Base-by-base conservation (phyloP, 2,329 filamentous ascomycete species). In the Colletotrichum spaethianum region DNA sequence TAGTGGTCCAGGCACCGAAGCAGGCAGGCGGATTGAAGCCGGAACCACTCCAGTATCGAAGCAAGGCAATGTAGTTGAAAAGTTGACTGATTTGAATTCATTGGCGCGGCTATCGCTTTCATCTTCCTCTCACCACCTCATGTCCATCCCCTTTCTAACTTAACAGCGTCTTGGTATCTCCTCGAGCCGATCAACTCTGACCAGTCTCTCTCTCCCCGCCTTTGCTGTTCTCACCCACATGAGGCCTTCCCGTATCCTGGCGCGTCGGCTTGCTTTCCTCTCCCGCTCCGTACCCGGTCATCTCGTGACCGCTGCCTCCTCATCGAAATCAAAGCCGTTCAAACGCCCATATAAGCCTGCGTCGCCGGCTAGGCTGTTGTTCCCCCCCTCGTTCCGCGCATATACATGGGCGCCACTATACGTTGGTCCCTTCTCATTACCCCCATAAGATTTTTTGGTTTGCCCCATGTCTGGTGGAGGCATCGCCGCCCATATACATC, bases 51-150 rank as follows among this genome's bases (percentile, higher is more conserved):
- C 20, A 38, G 31, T 14, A 23, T 52, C n/a, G 36, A 31, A 28
- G 18, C 38, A 31, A 52, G 7, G 26, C 23, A 59, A 14, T 7
- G 2, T 14, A 14, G 11, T 23, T 56, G 31, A 46, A 11, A 46
- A 46, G 52, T 72, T 69, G 46, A 72, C 70, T 38, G 59, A 46
- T 72, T 69, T 46, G 38, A 56, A 63, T 69, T 69, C 59, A 61
- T 42, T 60, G 56, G 52, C 38, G 70, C 65, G 60, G 57, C 70
- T 55, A 46, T 69, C 53, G 65, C 70, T 64, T 52, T 14, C 6
- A 31, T 72, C 70, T 46, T 63, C 70, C 70, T 70, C 70, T 72
- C 70, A 69, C 70, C 70, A 64, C 70, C 70, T 72, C 70, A 64
- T 69, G 70, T 57, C 26, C 36, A 38, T 9, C 31, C 9, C 46